Conservation (phyloP, 1,284 basidiomycete species). For the Apiotrichum gamsii region DNA sequence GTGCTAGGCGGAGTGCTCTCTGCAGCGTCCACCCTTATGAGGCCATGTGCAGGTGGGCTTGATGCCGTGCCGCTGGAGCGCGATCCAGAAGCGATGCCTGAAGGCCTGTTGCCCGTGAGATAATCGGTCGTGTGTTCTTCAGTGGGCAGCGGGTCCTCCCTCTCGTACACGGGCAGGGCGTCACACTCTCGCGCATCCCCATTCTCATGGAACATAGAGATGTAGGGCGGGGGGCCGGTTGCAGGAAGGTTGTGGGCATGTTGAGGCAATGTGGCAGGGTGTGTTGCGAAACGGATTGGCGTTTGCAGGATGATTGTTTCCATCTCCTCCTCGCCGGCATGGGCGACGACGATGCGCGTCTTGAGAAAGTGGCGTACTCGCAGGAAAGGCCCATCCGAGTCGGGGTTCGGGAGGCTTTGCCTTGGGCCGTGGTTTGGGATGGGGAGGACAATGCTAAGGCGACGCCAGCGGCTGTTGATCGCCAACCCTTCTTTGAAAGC, state of each 20-base stretch:
- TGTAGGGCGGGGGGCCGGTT: constrained; percentile 34
- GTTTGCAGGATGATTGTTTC: constrained; percentile 34
- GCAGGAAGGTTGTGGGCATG: too few relatives aligned
- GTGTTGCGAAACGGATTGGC: constrained; percentile 39
- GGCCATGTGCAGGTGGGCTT: too few relatives aligned
- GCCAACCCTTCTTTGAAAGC: constrained; percentile 24
- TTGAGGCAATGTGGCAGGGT: constrained; percentile 17
- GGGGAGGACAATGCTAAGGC: constrained; percentile 36
- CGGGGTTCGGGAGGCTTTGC: constrained; percentile 5
- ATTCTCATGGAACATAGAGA: constrained; percentile 44
- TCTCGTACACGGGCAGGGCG: constrained; percentile 38
- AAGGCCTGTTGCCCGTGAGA: too few relatives aligned
- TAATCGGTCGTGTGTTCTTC: too few relatives aligned
- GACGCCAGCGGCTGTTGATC: constrained; percentile 24
- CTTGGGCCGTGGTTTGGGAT: constrained; percentile 13
- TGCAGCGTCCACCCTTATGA: too few relatives aligned
- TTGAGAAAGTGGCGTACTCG: constrained; percentile 39
- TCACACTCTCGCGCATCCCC: constrained; percentile 40
- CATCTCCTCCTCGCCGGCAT: constrained; percentile 11
- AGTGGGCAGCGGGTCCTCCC: too few relatives aligned
- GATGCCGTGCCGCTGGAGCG: too few relatives aligned
- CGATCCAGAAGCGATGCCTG: too few relatives aligned
- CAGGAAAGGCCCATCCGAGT: constrained; percentile 34
- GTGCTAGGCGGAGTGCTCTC: too few relatives aligned
- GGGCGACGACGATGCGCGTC: constrained; percentile 33